Evolutionary conservation across 2,329 filamentous ascomycete genomes (phyloP).

Genomic region (Fusarium setosum): DNA sequence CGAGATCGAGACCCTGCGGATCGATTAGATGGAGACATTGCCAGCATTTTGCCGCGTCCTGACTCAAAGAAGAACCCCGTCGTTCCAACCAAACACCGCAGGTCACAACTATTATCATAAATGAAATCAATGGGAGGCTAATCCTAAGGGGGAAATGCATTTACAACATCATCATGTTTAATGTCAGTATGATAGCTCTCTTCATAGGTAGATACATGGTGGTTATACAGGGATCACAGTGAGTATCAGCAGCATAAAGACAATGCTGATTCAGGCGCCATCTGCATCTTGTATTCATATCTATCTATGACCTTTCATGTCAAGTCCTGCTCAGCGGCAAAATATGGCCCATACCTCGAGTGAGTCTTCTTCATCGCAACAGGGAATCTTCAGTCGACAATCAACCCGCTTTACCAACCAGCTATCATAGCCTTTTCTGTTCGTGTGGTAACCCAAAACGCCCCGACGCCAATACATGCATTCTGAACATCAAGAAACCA

Average conservation of each 20-base stretch:
- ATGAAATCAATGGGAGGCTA: too few species aligned
- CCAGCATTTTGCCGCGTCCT: too few species aligned
- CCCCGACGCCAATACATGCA: slow-evolving; percentile 44
- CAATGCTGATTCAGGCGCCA: slow-evolving; percentile 1
- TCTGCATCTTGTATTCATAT: slow-evolving; percentile 21
- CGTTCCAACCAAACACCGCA: too few species aligned
- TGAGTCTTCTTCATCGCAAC: slow-evolving; percentile 43
- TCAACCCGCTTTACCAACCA: slow-evolving; percentile 39
- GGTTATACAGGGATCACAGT: not conserved
- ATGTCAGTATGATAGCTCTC: too few species aligned
- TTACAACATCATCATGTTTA: too few species aligned
- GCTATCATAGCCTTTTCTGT: slow-evolving; percentile 34
- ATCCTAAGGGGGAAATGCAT: too few species aligned
- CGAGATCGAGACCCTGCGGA: slow-evolving; percentile 2
- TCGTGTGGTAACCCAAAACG: slow-evolving; percentile 39
- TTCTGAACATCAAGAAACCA: slow-evolving; percentile 34
- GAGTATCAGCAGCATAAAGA: not conserved
- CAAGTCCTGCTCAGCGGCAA: slow-evolving; percentile 30
- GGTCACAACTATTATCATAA: too few species aligned
- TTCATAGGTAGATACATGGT: too few species aligned
- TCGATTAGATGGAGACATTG: slow-evolving; percentile 1
- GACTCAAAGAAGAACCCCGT: too few species aligned
- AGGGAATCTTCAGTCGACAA: slow-evolving; percentile 44
- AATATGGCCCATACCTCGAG: slow-evolving; percentile 36
- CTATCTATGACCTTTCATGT: slow-evolving; percentile 29